Evolutionary conservation across 202 grass and related monocot species (phyloP), one percentile per base, ranked within the genome.

Genomic region (Saccharum hybrid): DNA sequence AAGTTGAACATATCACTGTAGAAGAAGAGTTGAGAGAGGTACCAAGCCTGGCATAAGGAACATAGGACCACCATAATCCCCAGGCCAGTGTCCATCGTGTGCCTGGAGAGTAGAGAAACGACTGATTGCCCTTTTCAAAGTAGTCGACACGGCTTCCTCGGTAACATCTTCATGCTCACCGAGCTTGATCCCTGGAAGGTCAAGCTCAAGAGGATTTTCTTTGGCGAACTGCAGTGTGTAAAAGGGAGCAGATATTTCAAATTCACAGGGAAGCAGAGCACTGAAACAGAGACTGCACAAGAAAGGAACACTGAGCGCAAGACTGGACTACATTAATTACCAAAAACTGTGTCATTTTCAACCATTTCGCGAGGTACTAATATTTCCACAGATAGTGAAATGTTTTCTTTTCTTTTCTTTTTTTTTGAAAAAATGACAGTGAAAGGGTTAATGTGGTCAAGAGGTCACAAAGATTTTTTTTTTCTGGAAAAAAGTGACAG

Each of bases 21-120:
- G 39, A 26, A 19, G 18, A 56, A 52, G 48, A 63, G 45, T 33
- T 66, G 60, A 38, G 87, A 26, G 8, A 75, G 79, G 72, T 92
- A 98, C 91, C 93, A 99, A 83, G 85, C 89, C 91, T 16, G 96
- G 96, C 91, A 99, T 86, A 79, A 99, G 83, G 81, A 99, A 99
- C 96, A 99, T 94, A 56, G 96, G 96, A 8, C 96, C 96, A 8
- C 89, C 96, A 74, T 88, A 96, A 78, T 99, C 96, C 30, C 93
- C 93, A 74, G 96, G 81, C 96, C 96, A 99, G 79, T 99, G 89
- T 12, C 96, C 93, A 89, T 99, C 91, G 63, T 94, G 88, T 61
- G 96, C 83, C 86, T 99, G 96, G 10, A 94, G 81, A 56, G 91
- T 96, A 80, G 91, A 92, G 68, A 76, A 82, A 12, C 72, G 81